Evolutionary conservation across 164 flowering plant species (phyloP).

Genomic region (Aristolochia fimbriata): DNA sequence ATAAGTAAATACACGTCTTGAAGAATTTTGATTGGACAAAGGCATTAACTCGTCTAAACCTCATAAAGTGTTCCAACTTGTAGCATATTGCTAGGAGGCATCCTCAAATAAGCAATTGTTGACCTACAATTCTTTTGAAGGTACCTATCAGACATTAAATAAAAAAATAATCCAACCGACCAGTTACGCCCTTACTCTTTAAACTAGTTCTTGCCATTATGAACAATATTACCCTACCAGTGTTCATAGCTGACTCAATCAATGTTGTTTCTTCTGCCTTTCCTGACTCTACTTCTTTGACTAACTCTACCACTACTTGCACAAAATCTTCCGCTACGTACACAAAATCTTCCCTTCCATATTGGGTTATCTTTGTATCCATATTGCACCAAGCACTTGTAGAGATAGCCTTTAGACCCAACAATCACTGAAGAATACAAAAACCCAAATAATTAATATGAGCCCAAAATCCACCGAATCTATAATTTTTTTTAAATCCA

Average conservation of each 20-base stretch:
- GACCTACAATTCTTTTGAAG: constrained; percentile 20
- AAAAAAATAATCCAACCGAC: constrained; percentile 5
- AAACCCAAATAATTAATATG: too few relatives aligned
- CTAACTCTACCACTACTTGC: constrained; percentile 8
- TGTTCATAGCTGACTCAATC: constrained; percentile 9
- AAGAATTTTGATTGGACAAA: too few relatives aligned
- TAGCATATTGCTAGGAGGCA: constrained; percentile 15
- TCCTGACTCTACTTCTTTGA: constrained; percentile 2
- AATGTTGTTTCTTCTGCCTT: constrained; percentile 3
- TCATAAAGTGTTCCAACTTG: constrained; percentile 25
- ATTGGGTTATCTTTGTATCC: constrained; percentile 17
- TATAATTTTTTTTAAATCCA: too few relatives aligned
- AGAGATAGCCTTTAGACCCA: constrained; percentile 13
- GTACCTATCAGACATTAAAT: constrained; percentile 13
- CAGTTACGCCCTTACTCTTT: constrained; percentile 8
- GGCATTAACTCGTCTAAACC: constrained; percentile 1
- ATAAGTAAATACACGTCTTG: too few relatives aligned
- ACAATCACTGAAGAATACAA: too few relatives aligned
- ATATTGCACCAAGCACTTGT: constrained; percentile 20
- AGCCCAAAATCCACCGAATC: too few relatives aligned
- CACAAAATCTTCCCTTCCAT: too few relatives aligned
- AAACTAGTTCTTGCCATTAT: constrained; percentile 18
- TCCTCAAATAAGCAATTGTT: constrained; percentile 13
- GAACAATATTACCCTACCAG: constrained; percentile 11
- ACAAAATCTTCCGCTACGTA: constrained; percentile 9